Percentiles rank a stretch among this genome's conserved stretches.
phyloP scores from a whole-genome alignment of 2,329 filamentous ascomycete species.

The Penicillium oxalicum region DNA sequence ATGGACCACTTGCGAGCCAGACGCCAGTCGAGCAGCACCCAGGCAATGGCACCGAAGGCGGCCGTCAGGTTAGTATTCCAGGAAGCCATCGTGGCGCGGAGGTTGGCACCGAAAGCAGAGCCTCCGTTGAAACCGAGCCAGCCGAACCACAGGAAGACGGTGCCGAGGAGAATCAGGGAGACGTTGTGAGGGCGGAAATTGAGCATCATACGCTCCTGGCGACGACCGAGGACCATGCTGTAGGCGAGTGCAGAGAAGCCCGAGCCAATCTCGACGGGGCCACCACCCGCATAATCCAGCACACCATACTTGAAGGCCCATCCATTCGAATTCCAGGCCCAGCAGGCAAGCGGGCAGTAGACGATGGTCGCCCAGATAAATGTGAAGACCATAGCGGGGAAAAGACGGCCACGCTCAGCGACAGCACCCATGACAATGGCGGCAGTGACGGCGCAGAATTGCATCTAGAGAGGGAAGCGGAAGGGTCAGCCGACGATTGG shows the following conservation, averaged over 20 bases:
- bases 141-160: slow-evolving; percentile 94
- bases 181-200: slow-evolving; percentile 99
- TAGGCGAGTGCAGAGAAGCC: slow-evolving; percentile 91
- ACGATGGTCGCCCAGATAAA: slow-evolving; percentile 97
- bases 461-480: slow-evolving; percentile 57
- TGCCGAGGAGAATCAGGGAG: slow-evolving; percentile 91
- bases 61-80: slow-evolving; percentile 96
- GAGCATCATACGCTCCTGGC: slow-evolving; percentile 99
- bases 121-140: slow-evolving; percentile 99
- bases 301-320: slow-evolving; percentile 90
- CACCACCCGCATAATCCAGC: slow-evolving; percentile 91
- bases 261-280: slow-evolving; percentile 94
- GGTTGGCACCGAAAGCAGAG: slow-evolving; percentile 86
- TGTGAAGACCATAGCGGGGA: slow-evolving; percentile 90
- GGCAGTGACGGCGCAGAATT: slow-evolving; percentile 91
- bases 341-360: slow-evolving; percentile 94
- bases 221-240: slow-evolving; percentile 88
- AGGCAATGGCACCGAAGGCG: slow-evolving; percentile 85
- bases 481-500: background rate
- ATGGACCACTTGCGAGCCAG: slow-evolving; percentile 92
- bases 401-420: slow-evolving; percentile 85
- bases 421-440: slow-evolving; percentile 88
- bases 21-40: slow-evolving; percentile 93
- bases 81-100: slow-evolving; percentile 91
- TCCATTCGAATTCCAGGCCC: slow-evolving; percentile 92